Base-by-base conservation (phyloP, 306 rosid species). In the Malus asiatica region DNA sequence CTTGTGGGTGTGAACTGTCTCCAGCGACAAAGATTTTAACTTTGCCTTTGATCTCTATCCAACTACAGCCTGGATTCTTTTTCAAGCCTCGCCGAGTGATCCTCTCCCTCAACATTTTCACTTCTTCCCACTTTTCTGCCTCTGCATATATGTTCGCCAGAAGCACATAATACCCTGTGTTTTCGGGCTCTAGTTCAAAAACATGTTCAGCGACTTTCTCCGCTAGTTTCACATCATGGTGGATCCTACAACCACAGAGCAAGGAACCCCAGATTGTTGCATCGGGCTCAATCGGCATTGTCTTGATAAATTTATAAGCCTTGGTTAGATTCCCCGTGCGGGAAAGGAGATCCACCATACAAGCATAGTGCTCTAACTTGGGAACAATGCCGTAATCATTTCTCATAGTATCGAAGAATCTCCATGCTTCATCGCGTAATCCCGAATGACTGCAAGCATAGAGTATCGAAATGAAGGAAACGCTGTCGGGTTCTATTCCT, bases 41-140 rank as follows among this genome's bases (percentile, higher is more conserved):
- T 68, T 72, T 85, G 16, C 93, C 88, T 73, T 78, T 80, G 72
- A 86, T 80, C 78, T 88, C 91, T 76, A 88, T 88, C 93, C 93
- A 88, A 82, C 91, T 90, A 79, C 89, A 82, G 22, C 89, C 93
- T 4, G 88, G 92, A 42, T 72, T 85, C 82, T 90, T 88, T 60
- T 82, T 88, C 44, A 90, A 81, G 23, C 89, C 84, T 23, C 33
- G 69, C 67, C 66, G 85, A 65, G 91, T 86, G 27, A 90, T 90
- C 75, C 64, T 85, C 81, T 81, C 81, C 29, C 93, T 29, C 72
- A 88, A 55, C 12, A 68, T 85, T 57, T 85, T 84, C 55, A 85
- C 87, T 72, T 86, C 90, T 85, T 88, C 93, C 96, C 96, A 90
- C 76, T 88, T 88, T 59, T 90, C 89, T 60, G 89, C 91, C 83